phyloP scores from a whole-genome alignment of 129 eudicot species.

The Lactuca saligna region DNA sequence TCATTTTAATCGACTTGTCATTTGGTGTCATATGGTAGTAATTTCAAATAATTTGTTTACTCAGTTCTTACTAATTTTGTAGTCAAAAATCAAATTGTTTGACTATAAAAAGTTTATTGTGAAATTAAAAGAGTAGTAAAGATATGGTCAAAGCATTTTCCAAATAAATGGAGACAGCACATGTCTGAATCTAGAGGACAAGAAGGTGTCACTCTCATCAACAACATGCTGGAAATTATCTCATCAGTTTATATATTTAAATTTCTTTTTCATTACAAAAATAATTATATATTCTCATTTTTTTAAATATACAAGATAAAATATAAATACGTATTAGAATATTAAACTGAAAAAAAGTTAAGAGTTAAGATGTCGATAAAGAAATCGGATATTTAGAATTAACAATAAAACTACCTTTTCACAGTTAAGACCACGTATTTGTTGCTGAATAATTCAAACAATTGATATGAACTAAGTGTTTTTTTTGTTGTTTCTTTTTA shows the following conservation, averaged over 20 bases:
- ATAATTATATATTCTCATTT: not conserved
- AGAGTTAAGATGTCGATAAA: no score
- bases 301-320: not conserved
- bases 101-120: conserved; percentile 4
- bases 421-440: no score
- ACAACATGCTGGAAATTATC: conserved; percentile 1
- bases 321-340: not conserved
- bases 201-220: conserved; percentile 16
- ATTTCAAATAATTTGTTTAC: conserved; percentile 6
- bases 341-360: not conserved
- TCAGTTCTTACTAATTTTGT: not conserved
- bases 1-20: not conserved
- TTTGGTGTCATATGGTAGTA: not conserved
- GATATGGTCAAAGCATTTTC: conserved; percentile 14
- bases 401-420: no score
- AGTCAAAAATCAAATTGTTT: not conserved
- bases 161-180: conserved; percentile 16
- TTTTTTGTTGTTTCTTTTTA: no score
- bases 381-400: no score
- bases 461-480: no score
- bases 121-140: not conserved
- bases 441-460: no score
- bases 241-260: not conserved
- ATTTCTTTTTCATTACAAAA: not conserved
- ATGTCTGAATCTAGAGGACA: conserved; percentile 24